Evolutionary conservation across 768 basidiomycete genomes (phyloP).

Genomic region (Chlorophyllum brunneum): DNA sequence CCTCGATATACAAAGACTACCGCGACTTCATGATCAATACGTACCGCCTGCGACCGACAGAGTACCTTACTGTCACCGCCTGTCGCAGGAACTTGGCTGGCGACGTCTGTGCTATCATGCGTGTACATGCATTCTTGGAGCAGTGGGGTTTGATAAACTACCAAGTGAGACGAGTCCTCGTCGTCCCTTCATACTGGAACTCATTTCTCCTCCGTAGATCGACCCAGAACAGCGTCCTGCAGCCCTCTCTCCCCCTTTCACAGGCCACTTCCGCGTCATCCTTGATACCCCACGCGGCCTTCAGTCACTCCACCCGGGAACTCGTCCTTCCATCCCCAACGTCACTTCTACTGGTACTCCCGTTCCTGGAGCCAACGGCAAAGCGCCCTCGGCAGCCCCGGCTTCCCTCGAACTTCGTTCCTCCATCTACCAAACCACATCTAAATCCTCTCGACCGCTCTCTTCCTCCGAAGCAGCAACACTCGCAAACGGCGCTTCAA

Average conservation of each 20-base stretch:
- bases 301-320: conserved; percentile 87
- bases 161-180: conserved; percentile 55
- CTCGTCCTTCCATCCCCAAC: conserved; percentile 47
- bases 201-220: conserved; percentile 50
- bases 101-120: conserved; percentile 98
- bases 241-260: conserved; percentile 93
- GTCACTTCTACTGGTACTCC: conserved; percentile 47
- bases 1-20: conserved; percentile 97
- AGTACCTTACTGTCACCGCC: conserved; percentile 97
- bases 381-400: conserved; percentile 34
- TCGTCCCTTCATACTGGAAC: conserved; percentile 1
- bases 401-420: conserved; percentile 86
- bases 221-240: conserved; percentile 96
- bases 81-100: conserved; percentile 95
- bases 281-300: conserved; percentile 96
- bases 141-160: conserved; percentile 99
- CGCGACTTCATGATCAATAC: conserved; percentile 99
- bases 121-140: conserved; percentile 97
- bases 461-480: conserved; percentile 62
- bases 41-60: conserved; percentile 87
- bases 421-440: conserved; percentile 84
- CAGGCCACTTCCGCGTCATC: conserved; percentile 97
- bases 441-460: conserved; percentile 76
- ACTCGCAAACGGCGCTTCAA: conserved; percentile 52
- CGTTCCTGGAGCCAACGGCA: conserved; percentile 18